phyloP scores from a whole-genome alignment of 148 eudicot genomes.

The Vaccinium corymbosum region DNA sequence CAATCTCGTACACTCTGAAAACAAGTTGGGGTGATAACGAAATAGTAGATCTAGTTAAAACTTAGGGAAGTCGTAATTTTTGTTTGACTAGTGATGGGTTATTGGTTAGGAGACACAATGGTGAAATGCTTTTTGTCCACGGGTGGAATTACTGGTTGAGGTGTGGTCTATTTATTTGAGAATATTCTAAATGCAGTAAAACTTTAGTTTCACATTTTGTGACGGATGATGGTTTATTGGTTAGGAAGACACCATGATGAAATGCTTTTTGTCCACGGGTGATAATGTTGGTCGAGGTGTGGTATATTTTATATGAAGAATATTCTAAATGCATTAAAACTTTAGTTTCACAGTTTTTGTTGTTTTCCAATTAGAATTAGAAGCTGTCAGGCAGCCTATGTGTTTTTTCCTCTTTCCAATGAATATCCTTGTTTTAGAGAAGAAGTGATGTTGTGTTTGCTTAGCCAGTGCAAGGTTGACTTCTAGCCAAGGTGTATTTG shows the following conservation, averaged over 20 bases:
- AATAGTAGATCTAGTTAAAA: too few species aligned
- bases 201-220: neutral
- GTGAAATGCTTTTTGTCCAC: neutral
- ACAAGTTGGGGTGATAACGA: too few species aligned
- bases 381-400: neutral
- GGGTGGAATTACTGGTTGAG: neutral
- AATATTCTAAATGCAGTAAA: neutral
- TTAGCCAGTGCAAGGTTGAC: neutral
- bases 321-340: neutral
- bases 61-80: too few species aligned
- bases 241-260: too few species aligned
- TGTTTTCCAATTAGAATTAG: neutral
- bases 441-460: neutral
- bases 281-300: neutral
- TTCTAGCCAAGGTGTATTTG: neutral
- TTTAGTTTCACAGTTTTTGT: neutral
- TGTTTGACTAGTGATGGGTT: too few species aligned
- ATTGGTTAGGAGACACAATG: too few species aligned
- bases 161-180: neutral
- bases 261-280: neutral
- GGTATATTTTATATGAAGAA: neutral
- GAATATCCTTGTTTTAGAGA: neutral
- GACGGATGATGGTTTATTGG: too few species aligned
- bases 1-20: too few species aligned
- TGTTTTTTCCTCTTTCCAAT: neutral